These are phyloP conservation scores for Metarhizium sp. DNA, from an alignment of 2,329 filamentous ascomycete species.

Conservation along the genomic window DNA sequence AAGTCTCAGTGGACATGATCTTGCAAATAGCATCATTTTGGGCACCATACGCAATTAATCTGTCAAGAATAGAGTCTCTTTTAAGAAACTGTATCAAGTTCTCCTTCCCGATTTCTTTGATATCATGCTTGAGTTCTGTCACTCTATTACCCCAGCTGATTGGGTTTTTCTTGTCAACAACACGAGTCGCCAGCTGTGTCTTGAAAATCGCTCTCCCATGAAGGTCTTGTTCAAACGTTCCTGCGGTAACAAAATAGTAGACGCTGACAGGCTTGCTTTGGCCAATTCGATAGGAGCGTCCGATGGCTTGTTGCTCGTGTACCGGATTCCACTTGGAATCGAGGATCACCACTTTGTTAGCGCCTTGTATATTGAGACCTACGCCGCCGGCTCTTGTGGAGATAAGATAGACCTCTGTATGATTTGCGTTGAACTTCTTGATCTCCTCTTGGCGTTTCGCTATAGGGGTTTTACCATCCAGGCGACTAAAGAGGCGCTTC, in stretches of 20 bases:
- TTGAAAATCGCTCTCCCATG: slow-evolving; percentile 76
- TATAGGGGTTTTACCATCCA: slow-evolving; percentile 59
- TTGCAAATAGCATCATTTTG: slow-evolving; percentile 34
- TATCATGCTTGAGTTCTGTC: slow-evolving; percentile 47
- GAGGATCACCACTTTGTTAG: slow-evolving; percentile 79
- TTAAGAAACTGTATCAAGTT: slow-evolving; percentile 45
- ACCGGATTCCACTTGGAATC: slow-evolving; percentile 77
- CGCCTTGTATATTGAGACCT: slow-evolving; percentile 74
- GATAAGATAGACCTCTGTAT: slow-evolving; percentile 60
- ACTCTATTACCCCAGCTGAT: slow-evolving; percentile 53
- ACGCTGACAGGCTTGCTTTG: slow-evolving; percentile 75
- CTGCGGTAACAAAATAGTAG: slow-evolving; percentile 70
- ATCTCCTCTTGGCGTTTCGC: slow-evolving; percentile 50
- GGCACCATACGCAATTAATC: slow-evolving; percentile 29
- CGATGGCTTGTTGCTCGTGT: slow-evolving; percentile 78
- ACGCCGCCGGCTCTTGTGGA: slow-evolving; percentile 76
- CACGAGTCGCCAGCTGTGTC: slow-evolving; percentile 64
- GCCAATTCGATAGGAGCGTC: slow-evolving; percentile 76
- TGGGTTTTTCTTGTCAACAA: slow-evolving; percentile 76
- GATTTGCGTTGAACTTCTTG: slow-evolving; percentile 57
- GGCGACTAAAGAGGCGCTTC: slow-evolving; percentile 40
- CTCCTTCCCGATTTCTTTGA: slow-evolving; percentile 40
- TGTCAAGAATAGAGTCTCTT: slow-evolving; percentile 53
- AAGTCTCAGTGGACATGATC: slow-evolving; percentile 62
- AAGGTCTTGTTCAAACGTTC: slow-evolving; percentile 69